Evolutionary conservation across 805 yeast genomes (phyloP).

Genomic region (Nakazawaea anatomiae): DNA sequence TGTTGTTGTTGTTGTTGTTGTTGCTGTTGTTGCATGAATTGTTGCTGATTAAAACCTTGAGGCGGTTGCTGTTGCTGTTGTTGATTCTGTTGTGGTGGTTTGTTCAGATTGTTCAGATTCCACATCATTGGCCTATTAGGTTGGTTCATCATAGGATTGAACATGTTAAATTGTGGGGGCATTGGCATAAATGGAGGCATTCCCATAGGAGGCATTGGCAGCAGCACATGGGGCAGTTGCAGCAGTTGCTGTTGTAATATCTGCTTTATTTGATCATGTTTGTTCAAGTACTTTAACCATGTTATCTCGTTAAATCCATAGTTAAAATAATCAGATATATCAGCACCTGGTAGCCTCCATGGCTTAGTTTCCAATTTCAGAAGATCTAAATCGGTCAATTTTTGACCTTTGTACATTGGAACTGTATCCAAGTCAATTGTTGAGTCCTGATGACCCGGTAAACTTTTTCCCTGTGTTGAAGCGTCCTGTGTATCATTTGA

Average conservation of each 20-base stretch:
- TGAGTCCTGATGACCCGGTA: slow-evolving; percentile 31
- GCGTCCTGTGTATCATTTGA: slow-evolving; percentile 5
- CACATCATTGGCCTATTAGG: slow-evolving; percentile 4
- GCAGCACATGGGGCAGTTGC: slow-evolving; percentile 13
- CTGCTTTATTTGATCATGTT: slow-evolving; percentile 75
- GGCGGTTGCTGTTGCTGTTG: not conserved
- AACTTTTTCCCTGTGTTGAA: slow-evolving; percentile 17
- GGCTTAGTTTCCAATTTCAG: slow-evolving; percentile 90
- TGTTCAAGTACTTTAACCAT: slow-evolving; percentile 88
- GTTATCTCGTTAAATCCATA: slow-evolving; percentile 95
- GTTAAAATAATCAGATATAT: slow-evolving; percentile 89
- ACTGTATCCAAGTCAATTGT: slow-evolving; percentile 63
- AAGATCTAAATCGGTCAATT: slow-evolving; percentile 73
- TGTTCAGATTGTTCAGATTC: slow-evolving; percentile 6
- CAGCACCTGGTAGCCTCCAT: slow-evolving; percentile 98
- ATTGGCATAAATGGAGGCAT: slow-evolving; percentile 13
- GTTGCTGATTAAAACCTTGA: not conserved
- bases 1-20: not conserved
- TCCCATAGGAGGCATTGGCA: slow-evolving; percentile 10
- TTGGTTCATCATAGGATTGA: slow-evolving; percentile 10
- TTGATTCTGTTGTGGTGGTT: slow-evolving; percentile 1
- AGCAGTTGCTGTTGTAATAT: slow-evolving; percentile 15
- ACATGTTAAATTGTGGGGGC: slow-evolving; percentile 11
- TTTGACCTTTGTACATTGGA: slow-evolving; percentile 73
- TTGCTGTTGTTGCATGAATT: not conserved